These are phyloP conservation scores for Aspergillus sp. DNA, from an alignment of 2,329 filamentous ascomycete genomes.

Conservation along the genomic window DNA sequence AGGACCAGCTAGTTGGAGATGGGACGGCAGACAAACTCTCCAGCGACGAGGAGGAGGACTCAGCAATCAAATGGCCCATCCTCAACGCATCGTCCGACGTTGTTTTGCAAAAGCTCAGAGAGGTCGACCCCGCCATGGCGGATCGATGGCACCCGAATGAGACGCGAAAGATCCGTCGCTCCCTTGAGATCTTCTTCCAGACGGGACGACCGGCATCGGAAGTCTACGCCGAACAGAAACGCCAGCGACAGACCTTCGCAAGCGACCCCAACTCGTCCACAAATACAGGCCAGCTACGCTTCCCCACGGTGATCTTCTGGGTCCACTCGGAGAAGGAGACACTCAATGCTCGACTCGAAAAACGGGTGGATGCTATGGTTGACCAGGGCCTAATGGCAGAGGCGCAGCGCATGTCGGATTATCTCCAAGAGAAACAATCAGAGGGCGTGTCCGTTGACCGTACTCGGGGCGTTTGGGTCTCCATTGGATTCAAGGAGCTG, in stretches of 20 bases:
- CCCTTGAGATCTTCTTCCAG: slow-evolving; percentile 82
- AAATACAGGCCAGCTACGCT: slow-evolving; percentile 42
- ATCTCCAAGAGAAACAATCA: slow-evolving; percentile 44
- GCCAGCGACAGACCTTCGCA: slow-evolving; percentile 20
- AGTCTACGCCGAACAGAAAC: slow-evolving; percentile 75
- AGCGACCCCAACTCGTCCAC: slow-evolving; percentile 17
- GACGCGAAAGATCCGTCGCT: slow-evolving; percentile 80
- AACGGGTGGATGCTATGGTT: slow-evolving; percentile 82
- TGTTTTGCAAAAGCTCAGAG: slow-evolving; percentile 68
- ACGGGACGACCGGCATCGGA: slow-evolving; percentile 81
- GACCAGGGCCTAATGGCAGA: slow-evolving; percentile 62
- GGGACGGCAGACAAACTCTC: slow-evolving; percentile 24
- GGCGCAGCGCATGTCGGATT: slow-evolving; percentile 53
- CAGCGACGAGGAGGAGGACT: slow-evolving; percentile 13
- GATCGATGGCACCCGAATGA: slow-evolving; percentile 93
- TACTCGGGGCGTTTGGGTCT: slow-evolving; percentile 87
- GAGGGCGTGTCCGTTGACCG: slow-evolving; percentile 62
- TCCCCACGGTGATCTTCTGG: slow-evolving; percentile 75
- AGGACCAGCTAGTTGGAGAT: slow-evolving; percentile 60
- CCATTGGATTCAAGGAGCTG: slow-evolving; percentile 94
- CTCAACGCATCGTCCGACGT: slow-evolving; percentile 68
- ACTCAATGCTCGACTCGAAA: slow-evolving; percentile 69
- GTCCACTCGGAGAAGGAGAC: slow-evolving; percentile 70
- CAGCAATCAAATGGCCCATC: slow-evolving; percentile 60
- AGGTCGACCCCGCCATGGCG: slow-evolving; percentile 88